Base-by-base conservation (phyloP, 352 stramenopile species). In the Globisporangium recalcitrans region DNA sequence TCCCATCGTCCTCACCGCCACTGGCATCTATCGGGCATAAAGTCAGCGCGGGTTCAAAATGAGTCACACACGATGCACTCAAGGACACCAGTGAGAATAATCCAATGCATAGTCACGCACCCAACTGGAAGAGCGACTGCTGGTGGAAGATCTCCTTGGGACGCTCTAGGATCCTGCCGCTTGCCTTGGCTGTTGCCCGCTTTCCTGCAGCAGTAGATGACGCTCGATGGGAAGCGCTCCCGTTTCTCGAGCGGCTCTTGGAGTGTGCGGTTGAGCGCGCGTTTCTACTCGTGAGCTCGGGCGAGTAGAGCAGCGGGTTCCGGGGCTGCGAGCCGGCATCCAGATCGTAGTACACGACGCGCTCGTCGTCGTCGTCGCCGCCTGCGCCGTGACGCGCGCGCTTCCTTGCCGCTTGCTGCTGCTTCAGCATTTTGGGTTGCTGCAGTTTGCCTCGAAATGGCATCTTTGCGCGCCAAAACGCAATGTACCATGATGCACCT, bases 311-410 rank as follows among this genome's bases (percentile, higher is more conserved):
- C 38, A 73, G 48, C 9, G 77, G 49, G 10, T 63, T 62, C 3
- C 31, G 62, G 22, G 47, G 69, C 36, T 68, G 58, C 7, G 68
- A 68, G 27, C 58, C 69, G 1, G 69, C 66, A 53, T 85, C 77
- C 48, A 87, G 65, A 52, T 88, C 81, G 48, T 78, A 82, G 62
- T 83, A 88, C 61, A 90, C 81, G 38, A 87, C 69, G 52, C 69
- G 69, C 49, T 85, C 76, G 14, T 82, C 71, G 24, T 71, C 61
- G 9, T 63, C 71, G 13, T 69, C n/a, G n/a, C n/a, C 64, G 21
- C 71, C 62, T n/a, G 44, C 59, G n/a, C 52, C 21, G 24, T 52
- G 44, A 47, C 46, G 34, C 36, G 36, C 8, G 27, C 31, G 11
- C 54, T 40, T 36, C 22, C 36, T 44, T 14, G 14, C 36, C 1